These are phyloP conservation scores for Mycosphaerella sp. DNA, from an alignment of 2,329 filamentous ascomycete genomes.

Conservation along the genomic window DNA sequence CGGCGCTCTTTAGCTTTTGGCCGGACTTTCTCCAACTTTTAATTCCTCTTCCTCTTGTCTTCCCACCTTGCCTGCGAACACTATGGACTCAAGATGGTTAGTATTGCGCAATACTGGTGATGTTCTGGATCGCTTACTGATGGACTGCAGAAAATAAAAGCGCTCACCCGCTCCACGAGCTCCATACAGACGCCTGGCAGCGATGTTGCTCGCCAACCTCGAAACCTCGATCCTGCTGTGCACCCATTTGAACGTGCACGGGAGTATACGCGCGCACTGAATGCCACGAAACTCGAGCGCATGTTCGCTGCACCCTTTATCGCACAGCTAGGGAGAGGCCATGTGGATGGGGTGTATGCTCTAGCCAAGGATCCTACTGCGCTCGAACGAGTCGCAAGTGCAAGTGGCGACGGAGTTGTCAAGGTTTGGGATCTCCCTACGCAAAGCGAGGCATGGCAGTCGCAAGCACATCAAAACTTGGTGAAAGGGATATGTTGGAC, in stretches of 20 bases:
- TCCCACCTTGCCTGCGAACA: conserved; percentile 1
- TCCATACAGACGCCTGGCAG: conserved; percentile 62
- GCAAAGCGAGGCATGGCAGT: conserved; percentile 67
- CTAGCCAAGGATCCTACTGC: conserved; percentile 46
- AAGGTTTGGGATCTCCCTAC: conserved; percentile 84
- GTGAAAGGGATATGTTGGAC: conserved; percentile 92
- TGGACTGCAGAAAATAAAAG: conserved; percentile 52
- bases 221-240: conserved; percentile 73
- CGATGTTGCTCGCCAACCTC: conserved; percentile 57
- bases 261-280: conserved; percentile 72
- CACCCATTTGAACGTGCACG: conserved; percentile 88
- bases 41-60: conserved; percentile 7
- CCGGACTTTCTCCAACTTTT: not conserved
- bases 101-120: not conserved
- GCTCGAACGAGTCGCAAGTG: conserved; percentile 58
- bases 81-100: conserved; percentile 20
- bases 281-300: conserved; percentile 86
- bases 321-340: conserved; percentile 77
- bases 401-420: conserved; percentile 84
- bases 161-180: conserved; percentile 59
- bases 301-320: conserved; percentile 86
- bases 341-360: conserved; percentile 70
- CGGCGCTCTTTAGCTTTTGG: conserved; percentile 9
- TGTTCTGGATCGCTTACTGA: not conserved
- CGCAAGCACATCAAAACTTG: conserved; percentile 83